A percentile compares a stretch with the other conserved stretches of the same genome.
Conservation (phyloP, 2,329 filamentous ascomycete species). For the Colletotrichum sp. region DNA sequence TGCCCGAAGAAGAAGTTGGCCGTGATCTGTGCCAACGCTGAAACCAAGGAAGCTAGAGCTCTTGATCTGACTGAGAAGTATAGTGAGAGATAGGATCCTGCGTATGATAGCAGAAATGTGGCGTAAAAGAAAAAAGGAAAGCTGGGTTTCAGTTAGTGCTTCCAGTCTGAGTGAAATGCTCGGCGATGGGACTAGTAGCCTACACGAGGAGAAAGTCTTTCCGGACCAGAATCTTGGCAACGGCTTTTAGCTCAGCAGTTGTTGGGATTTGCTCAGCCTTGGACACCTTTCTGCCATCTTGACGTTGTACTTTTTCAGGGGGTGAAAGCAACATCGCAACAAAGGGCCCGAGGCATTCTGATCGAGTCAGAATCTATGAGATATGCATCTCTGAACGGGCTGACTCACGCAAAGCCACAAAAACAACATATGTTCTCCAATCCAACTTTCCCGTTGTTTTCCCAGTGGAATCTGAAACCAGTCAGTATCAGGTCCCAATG, state of each 20-base stretch:
- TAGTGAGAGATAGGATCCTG: conserved; percentile 24
- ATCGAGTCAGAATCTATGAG: background rate
- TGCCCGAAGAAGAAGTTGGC: conserved; percentile 26
- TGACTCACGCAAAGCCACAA: background rate
- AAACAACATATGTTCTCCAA: conserved; percentile 1
- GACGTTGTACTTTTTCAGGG: background rate
- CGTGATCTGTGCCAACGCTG: conserved; percentile 23
- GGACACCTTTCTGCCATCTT: background rate
- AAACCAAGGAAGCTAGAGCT: conserved; percentile 24
- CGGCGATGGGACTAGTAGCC: background rate
- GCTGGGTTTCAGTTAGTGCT: background rate
- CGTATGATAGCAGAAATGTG: conserved; percentile 23
- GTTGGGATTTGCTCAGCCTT: background rate
- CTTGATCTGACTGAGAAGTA: conserved; percentile 25
- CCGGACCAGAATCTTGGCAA: background rate
- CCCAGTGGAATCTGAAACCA: background rate
- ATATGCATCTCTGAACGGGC: rapidly evolving
- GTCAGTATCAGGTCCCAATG: background rate
- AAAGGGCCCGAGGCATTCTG: background rate
- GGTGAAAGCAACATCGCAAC: background rate
- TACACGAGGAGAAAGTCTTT: conserved; percentile 19
- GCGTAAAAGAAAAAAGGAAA: conserved; percentile 12
- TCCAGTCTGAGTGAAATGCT: rapidly evolving
- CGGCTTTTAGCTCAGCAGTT: background rate
- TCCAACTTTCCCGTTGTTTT: background rate